Conservation (phyloP, 306 rosid species). For the Chamaecrista fasciculata region DNA sequence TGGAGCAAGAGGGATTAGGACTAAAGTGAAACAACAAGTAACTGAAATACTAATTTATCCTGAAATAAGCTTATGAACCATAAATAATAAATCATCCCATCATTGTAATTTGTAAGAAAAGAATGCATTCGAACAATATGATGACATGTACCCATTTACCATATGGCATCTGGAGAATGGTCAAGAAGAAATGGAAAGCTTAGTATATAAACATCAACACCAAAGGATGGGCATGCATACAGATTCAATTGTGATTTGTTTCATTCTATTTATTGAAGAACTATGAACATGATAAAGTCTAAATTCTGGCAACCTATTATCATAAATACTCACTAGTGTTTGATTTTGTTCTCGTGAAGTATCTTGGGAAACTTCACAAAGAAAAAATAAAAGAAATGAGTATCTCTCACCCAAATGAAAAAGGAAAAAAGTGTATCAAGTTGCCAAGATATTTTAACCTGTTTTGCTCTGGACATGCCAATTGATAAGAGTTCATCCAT, state of each 20-base stretch:
- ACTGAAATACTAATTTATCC: too few species aligned
- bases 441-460: conserved; percentile 45
- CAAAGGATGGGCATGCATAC: neutral
- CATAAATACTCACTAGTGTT: neutral
- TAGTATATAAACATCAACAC: neutral
- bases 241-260: neutral
- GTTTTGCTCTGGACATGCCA: conserved; percentile 74
- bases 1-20: too few species aligned
- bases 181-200: too few species aligned
- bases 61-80: too few species aligned
- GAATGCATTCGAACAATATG: too few species aligned
- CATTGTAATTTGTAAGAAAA: neutral
- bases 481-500: conserved; percentile 74
- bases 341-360: neutral
- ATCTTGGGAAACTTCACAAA: neutral
- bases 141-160: too few species aligned
- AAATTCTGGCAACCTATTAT: neutral
- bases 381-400: neutral
- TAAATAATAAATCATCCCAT: neutral
- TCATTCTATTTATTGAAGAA: neutral
- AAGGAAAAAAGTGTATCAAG: neutral
- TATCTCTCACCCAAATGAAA: neutral
- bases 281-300: neutral
- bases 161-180: too few species aligned
- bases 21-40: too few species aligned